These are phyloP conservation scores for Thelephora ganbajun DNA, from an alignment of 768 basidiomycete species.

Conservation along the genomic window DNA sequence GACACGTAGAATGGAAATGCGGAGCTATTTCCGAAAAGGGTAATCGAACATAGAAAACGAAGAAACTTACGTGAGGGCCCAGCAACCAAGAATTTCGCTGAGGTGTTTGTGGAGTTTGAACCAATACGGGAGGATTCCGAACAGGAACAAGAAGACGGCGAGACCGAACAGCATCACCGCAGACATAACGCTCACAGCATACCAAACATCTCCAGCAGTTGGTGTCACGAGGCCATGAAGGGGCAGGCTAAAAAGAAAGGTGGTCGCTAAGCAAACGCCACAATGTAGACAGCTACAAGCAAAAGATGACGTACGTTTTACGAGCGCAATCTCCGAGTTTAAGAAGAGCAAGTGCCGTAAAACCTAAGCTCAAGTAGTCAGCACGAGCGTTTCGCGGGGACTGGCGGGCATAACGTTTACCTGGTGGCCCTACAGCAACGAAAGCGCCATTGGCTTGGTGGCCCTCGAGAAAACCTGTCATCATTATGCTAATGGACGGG, in stretches of 20 bases:
- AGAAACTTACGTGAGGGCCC: conserved; percentile 5
- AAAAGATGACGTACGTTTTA: conserved; percentile 19
- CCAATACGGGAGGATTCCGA: conserved; percentile 31
- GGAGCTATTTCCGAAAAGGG: background rate
- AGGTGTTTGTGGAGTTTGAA: conserved; percentile 34
- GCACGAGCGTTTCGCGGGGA: background rate
- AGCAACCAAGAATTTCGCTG: conserved; percentile 32
- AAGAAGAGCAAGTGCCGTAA: conserved; percentile 33
- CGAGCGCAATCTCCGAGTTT: conserved; percentile 25
- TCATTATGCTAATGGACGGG: background rate
- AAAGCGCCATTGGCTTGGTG: conserved; percentile 36
- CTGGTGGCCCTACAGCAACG: conserved; percentile 31
- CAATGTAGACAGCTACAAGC: background rate
- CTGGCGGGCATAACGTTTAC: background rate
- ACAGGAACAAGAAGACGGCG: conserved; percentile 32
- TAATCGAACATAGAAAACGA: too few species aligned
- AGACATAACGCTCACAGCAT: conserved; percentile 23
- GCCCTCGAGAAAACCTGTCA: conserved; percentile 33
- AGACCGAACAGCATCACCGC: conserved; percentile 30
- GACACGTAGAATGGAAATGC: background rate
- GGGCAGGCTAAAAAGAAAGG: conserved; percentile 15
- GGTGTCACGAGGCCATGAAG: conserved; percentile 21
- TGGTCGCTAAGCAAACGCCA: background rate
- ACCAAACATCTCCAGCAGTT: conserved; percentile 31
- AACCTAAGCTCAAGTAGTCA: conserved; percentile 14